These are phyloP conservation scores for Heliamphora exappendiculata DNA, from an alignment of 148 eudicot species.

Conservation along the genomic window DNA sequence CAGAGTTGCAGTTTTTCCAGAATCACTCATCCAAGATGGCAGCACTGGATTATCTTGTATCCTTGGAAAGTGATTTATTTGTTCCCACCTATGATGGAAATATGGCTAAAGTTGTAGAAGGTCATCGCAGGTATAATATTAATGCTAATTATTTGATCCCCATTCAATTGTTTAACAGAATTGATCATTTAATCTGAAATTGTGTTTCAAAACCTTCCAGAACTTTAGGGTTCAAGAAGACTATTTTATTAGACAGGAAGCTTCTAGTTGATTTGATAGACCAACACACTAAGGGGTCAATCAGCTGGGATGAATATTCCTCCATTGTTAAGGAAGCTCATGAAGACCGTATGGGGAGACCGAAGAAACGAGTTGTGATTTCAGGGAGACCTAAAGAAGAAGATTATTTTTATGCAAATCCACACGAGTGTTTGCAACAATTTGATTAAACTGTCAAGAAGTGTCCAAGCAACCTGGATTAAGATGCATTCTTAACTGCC, in stretches of 20 bases:
- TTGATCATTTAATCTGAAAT: neutral
- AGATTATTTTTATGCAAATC: conserved; percentile 59
- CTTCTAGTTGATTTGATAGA: conserved; percentile 43
- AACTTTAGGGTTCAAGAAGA: conserved; percentile 46
- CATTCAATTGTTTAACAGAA: neutral
- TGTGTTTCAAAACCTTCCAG: conserved; percentile 24
- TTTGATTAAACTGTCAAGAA: neutral
- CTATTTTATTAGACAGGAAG: conserved; percentile 41
- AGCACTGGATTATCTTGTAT: conserved; percentile 65
- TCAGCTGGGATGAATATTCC: conserved; percentile 52
- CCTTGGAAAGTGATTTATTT: conserved; percentile 67
- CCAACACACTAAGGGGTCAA: conserved; percentile 30
- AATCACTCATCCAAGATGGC: conserved; percentile 84
- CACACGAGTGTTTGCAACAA: conserved; percentile 45
- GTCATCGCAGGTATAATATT: conserved; percentile 61
- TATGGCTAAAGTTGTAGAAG: conserved; percentile 85
- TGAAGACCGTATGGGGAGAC: conserved; percentile 41
- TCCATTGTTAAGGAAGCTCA: conserved; percentile 42
- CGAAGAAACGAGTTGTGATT: conserved; percentile 27
- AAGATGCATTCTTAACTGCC: too few species aligned
- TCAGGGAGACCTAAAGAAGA: conserved; percentile 55
- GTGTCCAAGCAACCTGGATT: too few species aligned
- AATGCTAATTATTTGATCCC: neutral
- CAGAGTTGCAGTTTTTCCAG: conserved; percentile 53
- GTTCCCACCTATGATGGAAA: conserved; percentile 81